Percentiles rank a stretch among this genome's conserved stretches.
phyloP scores from a whole-genome alignment of 208 protist species.

The Leptomonas pyrrhocoris region DNA sequence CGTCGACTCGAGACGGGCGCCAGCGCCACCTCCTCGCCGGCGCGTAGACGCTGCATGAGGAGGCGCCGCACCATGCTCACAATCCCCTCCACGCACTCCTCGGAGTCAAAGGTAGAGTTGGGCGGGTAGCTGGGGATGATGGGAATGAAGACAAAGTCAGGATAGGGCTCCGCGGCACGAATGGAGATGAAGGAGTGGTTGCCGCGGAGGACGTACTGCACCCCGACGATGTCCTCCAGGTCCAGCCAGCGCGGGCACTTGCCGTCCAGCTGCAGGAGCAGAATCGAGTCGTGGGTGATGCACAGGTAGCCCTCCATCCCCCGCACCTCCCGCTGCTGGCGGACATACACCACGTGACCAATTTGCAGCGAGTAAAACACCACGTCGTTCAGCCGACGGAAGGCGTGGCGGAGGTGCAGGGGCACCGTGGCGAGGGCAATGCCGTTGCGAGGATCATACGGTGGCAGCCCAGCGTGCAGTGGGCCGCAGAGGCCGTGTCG shows the following conservation, averaged over 20 bases:
- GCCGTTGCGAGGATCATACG: slow-evolving; percentile 67
- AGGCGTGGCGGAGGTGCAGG: slow-evolving; percentile 57
- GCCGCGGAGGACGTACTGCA: slow-evolving; percentile 46
- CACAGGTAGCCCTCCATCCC: slow-evolving; percentile 42
- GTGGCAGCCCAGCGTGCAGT: slow-evolving; percentile 51
- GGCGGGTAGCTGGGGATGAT: slow-evolving; percentile 49
- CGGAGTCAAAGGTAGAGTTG: slow-evolving; percentile 45
- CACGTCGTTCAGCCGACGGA: slow-evolving; percentile 44
- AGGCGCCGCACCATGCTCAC: slow-evolving; percentile 49
- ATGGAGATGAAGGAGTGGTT: slow-evolving; percentile 49
- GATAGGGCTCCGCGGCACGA: slow-evolving; percentile 35
- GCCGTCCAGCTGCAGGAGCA: slow-evolving; percentile 46
- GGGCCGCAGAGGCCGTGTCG: slow-evolving; percentile 43
- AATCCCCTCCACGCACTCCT: slow-evolving; percentile 43
- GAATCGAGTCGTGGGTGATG: slow-evolving; percentile 52
- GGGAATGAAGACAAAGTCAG: slow-evolving; percentile 51
- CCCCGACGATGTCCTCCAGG: slow-evolving; percentile 42
- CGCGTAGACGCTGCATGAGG: slow-evolving; percentile 46
- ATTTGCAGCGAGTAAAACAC: slow-evolving; percentile 59
- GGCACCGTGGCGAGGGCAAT: slow-evolving; percentile 54
- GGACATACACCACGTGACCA: slow-evolving; percentile 50
- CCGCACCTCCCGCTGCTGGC: slow-evolving; percentile 50
- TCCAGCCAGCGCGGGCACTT: slow-evolving; percentile 54
- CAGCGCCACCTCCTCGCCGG: slow-evolving; percentile 42
- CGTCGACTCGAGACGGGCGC: slow-evolving; percentile 20